Conservation (phyloP, 2,329 filamentous ascomycete species). For the Apiospora marii region DNA sequence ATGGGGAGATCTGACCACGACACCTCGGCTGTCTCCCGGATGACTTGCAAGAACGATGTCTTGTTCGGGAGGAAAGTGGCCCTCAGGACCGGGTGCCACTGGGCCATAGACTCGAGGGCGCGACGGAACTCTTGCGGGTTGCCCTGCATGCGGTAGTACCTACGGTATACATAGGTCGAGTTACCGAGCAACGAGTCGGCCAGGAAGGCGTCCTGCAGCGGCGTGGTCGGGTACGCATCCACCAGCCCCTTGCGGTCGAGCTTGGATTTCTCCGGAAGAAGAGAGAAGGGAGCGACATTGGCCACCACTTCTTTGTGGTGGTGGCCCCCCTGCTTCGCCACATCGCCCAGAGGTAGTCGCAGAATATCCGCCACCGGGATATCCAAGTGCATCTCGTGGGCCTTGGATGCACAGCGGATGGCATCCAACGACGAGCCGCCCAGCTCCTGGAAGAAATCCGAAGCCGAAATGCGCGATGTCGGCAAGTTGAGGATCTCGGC, state of each 20-base stretch:
- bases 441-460: slow-evolving; percentile 30
- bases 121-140: slow-evolving; percentile 16
- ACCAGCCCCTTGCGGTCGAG: slow-evolving; percentile 14
- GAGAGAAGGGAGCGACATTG: slow-evolving; percentile 27
- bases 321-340: neutral
- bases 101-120: slow-evolving; percentile 16
- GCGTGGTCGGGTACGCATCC: slow-evolving; percentile 37
- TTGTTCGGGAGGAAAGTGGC: slow-evolving; percentile 27
- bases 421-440: slow-evolving; percentile 34
- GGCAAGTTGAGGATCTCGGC: slow-evolving; percentile 30
- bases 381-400: slow-evolving; percentile 23
- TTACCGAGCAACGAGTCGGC: slow-evolving; percentile 23
- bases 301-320: slow-evolving; percentile 11
- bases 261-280: neutral
- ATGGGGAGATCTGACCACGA: slow-evolving; percentile 27
- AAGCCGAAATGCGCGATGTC: slow-evolving; percentile 19
- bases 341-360: slow-evolving; percentile 12
- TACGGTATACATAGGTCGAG: slow-evolving; percentile 23
- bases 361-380: slow-evolving; percentile 25
- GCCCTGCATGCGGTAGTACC: slow-evolving; percentile 19
- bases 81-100: slow-evolving; percentile 24
- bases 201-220: slow-evolving; percentile 36
- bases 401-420: slow-evolving; percentile 25
- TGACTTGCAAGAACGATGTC: slow-evolving; percentile 25
- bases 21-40: slow-evolving; percentile 22